Evolutionary conservation across 805 yeast species (phyloP).

Genomic region (Lachancea cidri): DNA sequence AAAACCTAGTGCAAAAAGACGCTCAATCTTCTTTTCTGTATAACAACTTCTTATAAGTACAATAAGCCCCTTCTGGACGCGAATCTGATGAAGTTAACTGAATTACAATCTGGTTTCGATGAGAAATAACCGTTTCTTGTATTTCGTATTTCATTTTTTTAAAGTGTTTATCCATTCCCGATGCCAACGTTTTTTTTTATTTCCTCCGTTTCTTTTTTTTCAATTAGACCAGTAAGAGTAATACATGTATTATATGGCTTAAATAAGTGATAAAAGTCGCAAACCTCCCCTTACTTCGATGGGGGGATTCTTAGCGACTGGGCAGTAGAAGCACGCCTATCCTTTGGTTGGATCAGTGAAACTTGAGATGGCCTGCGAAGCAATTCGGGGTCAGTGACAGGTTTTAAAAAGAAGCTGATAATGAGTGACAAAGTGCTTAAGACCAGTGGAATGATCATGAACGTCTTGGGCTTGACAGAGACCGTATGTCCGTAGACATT

Average conservation of each 20-base stretch:
- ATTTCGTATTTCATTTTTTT: not conserved
- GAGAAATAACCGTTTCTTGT: too few species aligned
- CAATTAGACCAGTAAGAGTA: not conserved
- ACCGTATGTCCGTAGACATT: constrained; percentile 45
- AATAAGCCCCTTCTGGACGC: not conserved
- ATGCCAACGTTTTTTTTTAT: not conserved
- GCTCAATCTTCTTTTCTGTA: not conserved
- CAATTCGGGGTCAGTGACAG: constrained; percentile 14
- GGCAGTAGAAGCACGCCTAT: constrained; percentile 7
- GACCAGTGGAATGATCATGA: constrained; percentile 29
- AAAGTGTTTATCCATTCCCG: not conserved
- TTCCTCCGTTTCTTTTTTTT: not conserved
- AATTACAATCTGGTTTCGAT: too few species aligned
- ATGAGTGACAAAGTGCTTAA: constrained; percentile 15
- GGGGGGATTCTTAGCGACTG: constrained; percentile 1
- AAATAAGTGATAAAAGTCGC: too few species aligned
- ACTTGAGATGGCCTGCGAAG: constrained; percentile 19
- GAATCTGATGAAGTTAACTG: too few species aligned
- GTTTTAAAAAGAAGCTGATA: constrained; percentile 17
- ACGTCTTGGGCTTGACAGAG: constrained; percentile 34
- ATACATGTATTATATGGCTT: too few species aligned
- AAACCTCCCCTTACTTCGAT: not conserved
- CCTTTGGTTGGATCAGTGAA: constrained; percentile 1
- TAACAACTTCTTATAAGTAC: not conserved
- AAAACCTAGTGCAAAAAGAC: not conserved